Percentiles rank a stretch among this genome's conserved stretches.
phyloP scores from a whole-genome alignment of 768 basidiomycete genomes.

The Auricularia sp. region DNA sequence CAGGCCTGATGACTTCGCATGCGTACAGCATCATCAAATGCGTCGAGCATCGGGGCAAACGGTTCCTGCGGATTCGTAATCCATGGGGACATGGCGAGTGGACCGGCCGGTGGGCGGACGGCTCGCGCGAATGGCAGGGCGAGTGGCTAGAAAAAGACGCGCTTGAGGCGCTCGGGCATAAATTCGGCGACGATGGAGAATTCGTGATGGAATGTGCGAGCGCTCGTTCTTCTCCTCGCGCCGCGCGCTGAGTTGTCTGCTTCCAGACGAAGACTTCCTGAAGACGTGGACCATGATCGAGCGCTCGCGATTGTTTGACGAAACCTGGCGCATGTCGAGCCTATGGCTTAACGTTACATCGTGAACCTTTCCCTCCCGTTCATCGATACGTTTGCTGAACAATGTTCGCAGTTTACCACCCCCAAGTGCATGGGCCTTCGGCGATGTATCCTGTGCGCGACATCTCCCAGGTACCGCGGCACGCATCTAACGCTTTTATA shows the following conservation, averaged over 20 bases:
- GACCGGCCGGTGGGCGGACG: conserved; percentile 43
- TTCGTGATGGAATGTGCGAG: conserved; percentile 39
- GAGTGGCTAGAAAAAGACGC: conserved; percentile 33
- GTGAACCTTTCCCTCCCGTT: conserved; percentile 26
- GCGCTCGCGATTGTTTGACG: conserved; percentile 37
- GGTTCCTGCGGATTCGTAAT: conserved; percentile 40
- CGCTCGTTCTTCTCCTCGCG: neutral
- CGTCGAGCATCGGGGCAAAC: conserved; percentile 33
- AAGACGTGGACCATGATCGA: conserved; percentile 32
- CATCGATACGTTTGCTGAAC: neutral
- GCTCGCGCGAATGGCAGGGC: conserved; percentile 45
- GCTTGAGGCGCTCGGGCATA: conserved; percentile 32
- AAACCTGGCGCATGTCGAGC: conserved; percentile 36
- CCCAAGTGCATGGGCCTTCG: conserved; percentile 37
- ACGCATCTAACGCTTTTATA: conserved; percentile 10
- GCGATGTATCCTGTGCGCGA: conserved; percentile 42
- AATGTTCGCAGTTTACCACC: neutral
- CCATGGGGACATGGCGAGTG: conserved; percentile 43
- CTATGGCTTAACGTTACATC: conserved; percentile 39
- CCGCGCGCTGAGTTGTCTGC: neutral
- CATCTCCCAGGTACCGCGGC: too few species aligned
- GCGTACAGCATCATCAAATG: conserved; percentile 40
- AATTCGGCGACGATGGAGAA: conserved; percentile 42
- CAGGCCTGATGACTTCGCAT: conserved; percentile 16
- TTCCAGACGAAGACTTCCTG: conserved; percentile 13